Conservation (phyloP, 2,329 filamentous ascomycete genomes). For the Trichoderma cornu-damae region DNA sequence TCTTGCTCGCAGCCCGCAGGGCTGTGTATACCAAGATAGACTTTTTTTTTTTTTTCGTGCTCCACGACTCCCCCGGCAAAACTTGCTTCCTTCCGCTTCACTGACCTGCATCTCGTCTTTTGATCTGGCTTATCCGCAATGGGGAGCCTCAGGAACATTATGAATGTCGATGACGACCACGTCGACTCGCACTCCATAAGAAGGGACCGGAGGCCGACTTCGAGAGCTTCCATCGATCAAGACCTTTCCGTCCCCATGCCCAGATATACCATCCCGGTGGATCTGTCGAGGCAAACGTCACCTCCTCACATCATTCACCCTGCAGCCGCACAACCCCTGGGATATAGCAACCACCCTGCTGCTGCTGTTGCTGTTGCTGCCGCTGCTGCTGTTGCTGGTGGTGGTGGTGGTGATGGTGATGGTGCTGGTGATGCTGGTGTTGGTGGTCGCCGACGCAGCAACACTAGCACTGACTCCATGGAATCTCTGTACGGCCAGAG, state of each 20-base stretch:
- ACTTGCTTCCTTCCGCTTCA: slow-evolving; percentile 34
- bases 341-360: slow-evolving; percentile 26
- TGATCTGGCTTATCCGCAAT: slow-evolving; percentile 37
- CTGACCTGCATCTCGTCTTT: slow-evolving; percentile 22
- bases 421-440: no score
- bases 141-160: slow-evolving; percentile 53
- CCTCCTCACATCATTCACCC: slow-evolving; percentile 28
- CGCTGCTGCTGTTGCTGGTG: no score
- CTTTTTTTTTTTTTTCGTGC: no score
- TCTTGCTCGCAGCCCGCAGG: slow-evolving; percentile 35
- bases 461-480: slow-evolving; percentile 47
- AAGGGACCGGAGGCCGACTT: slow-evolving; percentile 40
- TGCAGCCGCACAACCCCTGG: slow-evolving; percentile 26
- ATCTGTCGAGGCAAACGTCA: slow-evolving; percentile 33
- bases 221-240: slow-evolving; percentile 29
- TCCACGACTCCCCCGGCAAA: slow-evolving; percentile 24
- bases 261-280: slow-evolving; percentile 38
- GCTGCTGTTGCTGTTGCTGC: no score
- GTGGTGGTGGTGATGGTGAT: no score
- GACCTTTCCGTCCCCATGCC: slow-evolving; percentile 34
- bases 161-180: slow-evolving; percentile 50
- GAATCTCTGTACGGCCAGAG: slow-evolving; percentile 35
- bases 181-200: slow-evolving; percentile 41
- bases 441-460: slow-evolving; percentile 39
- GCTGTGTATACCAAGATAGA: slow-evolving; percentile 47